A percentile compares a stretch with the other conserved stretches of the same genome.
Conservation (phyloP, 352 stramenopile species). For the Globisporangium echinulatum region DNA sequence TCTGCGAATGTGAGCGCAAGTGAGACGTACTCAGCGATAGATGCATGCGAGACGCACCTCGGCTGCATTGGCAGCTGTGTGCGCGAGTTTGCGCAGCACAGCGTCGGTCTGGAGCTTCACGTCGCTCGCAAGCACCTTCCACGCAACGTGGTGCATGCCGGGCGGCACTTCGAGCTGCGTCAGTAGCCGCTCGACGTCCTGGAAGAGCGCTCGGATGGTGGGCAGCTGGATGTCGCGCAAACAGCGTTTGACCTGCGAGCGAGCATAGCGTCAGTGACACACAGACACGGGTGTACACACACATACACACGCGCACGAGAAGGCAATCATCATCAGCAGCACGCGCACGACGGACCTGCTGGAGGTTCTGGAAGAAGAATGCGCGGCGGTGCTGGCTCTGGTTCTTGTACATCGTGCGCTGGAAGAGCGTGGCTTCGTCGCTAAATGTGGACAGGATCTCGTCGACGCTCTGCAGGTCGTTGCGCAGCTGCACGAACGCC, state of each 20-base stretch:
- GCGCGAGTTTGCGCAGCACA: constrained; percentile 37
- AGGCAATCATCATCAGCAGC: not conserved
- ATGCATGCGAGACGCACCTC: constrained; percentile 16
- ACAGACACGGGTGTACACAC: not conserved
- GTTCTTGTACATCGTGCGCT: constrained; percentile 86
- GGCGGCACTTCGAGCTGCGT: constrained; percentile 32
- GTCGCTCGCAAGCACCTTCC: constrained; percentile 59
- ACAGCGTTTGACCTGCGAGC: constrained; percentile 50
- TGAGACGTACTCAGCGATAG: not conserved
- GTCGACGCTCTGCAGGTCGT: constrained; percentile 29
- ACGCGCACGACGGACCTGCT: constrained; percentile 26
- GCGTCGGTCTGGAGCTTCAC: constrained; percentile 48
- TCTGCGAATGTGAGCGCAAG: too few relatives aligned
- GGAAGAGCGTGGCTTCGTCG: constrained; percentile 62
- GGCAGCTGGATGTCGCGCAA: constrained; percentile 41
- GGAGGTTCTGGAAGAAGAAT: constrained; percentile 76
- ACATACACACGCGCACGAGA: not conserved
- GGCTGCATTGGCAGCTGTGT: constrained; percentile 18
- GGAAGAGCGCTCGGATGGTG: constrained; percentile 31
- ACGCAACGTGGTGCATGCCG: constrained; percentile 67
- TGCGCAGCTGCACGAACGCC: constrained; percentile 29
- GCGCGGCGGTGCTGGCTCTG: constrained; percentile 80
- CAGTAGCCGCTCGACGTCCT: constrained; percentile 31
- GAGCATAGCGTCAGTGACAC: not conserved
- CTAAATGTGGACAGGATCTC: constrained; percentile 29